Percentiles rank a stretch among this genome's conserved stretches.
phyloP scores from a whole-genome alignment of 352 stramenopile species.

The Phytopythium sindhum region DNA sequence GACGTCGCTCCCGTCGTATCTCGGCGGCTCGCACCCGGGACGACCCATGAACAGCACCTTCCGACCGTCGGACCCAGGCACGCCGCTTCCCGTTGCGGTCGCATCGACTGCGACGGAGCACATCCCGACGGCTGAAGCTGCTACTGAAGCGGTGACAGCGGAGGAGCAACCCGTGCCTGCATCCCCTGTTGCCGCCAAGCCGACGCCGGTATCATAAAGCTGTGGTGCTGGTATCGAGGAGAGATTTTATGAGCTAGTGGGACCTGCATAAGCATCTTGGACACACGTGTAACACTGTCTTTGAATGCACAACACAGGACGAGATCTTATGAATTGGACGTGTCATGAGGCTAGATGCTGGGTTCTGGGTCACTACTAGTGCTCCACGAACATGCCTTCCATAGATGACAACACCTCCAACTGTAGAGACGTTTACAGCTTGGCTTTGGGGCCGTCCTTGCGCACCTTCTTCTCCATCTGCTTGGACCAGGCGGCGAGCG shows the following conservation, averaged over 20 bases:
- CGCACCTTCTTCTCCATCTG: constrained; percentile 70
- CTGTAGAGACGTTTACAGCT: constrained; percentile 26
- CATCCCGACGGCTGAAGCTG: background rate
- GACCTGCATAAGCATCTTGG: background rate
- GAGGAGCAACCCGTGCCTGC: constrained; percentile 2
- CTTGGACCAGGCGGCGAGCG: constrained; percentile 75
- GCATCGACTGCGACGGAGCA: background rate
- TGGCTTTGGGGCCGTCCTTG: constrained; percentile 37
- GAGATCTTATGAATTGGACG: background rate
- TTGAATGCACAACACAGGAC: background rate
- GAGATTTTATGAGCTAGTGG: background rate
- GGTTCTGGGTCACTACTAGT: too few species aligned
- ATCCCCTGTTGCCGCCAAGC: background rate
- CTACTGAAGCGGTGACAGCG: background rate
- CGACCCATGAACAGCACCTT: constrained; percentile 70
- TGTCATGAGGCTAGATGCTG: background rate
- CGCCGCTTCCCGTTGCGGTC: constrained; percentile 39
- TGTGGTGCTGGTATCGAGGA: background rate
- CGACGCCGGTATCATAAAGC: background rate
- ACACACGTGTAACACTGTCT: too few species aligned
- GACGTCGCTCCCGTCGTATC: constrained; percentile 47
- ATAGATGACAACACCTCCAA: background rate
- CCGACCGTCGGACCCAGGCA: constrained; percentile 50
- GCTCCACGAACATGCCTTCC: too few species aligned
- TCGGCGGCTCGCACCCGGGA: constrained; percentile 54